Evolutionary conservation across 768 basidiomycete species (phyloP), one percentile per base, ranked within the genome.

Genomic region (Porpolomopsis calyptriformis): DNA sequence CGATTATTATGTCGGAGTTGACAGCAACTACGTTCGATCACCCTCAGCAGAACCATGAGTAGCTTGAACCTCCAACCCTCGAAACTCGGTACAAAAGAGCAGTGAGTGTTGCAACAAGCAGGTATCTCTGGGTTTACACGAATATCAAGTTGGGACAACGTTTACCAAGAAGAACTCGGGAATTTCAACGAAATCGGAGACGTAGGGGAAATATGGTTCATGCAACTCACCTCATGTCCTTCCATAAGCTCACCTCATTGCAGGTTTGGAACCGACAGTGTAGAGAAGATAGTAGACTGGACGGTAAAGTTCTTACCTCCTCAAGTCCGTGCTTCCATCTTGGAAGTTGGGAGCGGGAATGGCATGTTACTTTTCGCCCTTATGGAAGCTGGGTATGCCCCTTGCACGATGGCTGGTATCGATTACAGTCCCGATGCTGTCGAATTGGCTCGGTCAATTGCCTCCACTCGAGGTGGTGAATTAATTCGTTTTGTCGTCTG

Each of bases 271-370:
- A 66, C 72, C 42, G 84, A 86, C 50, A 77, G 74, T 27, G 71
- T 85, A 3, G 73, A 79, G 52, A 86, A 85, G 55, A 89, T 90
- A 84, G 77, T 85, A 5, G 70, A 80, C 11, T 90, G 88, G 88
- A 66, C 70, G 0, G 47, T 70, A 26, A 64, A 74, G 27, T 64
- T 84, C 49, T 64, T 77, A 14, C 77, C 83, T 7, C 62, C 75
- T 2, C 53, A 61, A 4, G 53, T 61, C 2, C 60, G 66, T 20
- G 70, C 77, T n/a, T 68, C 60, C 23, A 70, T 84, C 20, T 71
- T 90, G 34, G 88, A 91, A 57, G 69, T 91, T 25, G 88, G 88
- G 22, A 77, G 76, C 46, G 88, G 88, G 1, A 91, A 90, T 52
- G 88, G 88, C 35, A 74, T 78, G 1, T 64, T 90, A 12, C 71